Evolutionary conservation across 2,329 filamentous ascomycete species (phyloP), one percentile per base, ranked within the genome.

Genomic region (Fusarium sp.): DNA sequence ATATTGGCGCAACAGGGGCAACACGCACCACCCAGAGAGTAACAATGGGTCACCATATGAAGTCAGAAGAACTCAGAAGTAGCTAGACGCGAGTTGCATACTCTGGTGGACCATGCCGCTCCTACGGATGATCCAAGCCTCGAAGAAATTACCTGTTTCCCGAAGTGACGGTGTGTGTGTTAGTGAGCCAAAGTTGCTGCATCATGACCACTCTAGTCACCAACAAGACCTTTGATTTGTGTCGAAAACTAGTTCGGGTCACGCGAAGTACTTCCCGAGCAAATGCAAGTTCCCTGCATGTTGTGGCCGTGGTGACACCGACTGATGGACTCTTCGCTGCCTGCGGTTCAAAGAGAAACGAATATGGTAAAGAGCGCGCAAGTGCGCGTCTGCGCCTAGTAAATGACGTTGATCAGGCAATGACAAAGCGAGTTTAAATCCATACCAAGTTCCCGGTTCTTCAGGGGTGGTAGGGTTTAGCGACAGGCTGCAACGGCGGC

Each of bases 401-500:
- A 61, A 63, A 63, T 73, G 67, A 62, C 52, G 63, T 73, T 63
- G 63, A 64, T 69, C 55, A 57, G 49, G 42, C 55, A 64, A 59
- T 66, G 38, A 62, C 58, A 54, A 65, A 61, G 53, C 38, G 41
- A 52, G 49, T 59, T 60, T 52, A 45, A 62, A 64, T 38, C 48
- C 48, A 52, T 60, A 63, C 57, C 64, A 61, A 67, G 60, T 57
- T 67, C 61, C 66, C 66, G 60, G 62, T 65, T 63, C 69, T 57
- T 54, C 59, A 66, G 69, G 66, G 67, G 63, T 55, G 35, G 69
- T 72, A 75, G 77, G 71, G 71, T 73, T 62, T 59, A 69, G 69
- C 69, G 75, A 73, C 74, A 71, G 69, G 69, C 67, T 74, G 74
- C 70, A 76, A 74, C 71, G 66, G 71, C 75, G 75, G 77, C 77